Base-by-base conservation (phyloP, 768 basidiomycete species). In the Solioccasus polychromus region DNA sequence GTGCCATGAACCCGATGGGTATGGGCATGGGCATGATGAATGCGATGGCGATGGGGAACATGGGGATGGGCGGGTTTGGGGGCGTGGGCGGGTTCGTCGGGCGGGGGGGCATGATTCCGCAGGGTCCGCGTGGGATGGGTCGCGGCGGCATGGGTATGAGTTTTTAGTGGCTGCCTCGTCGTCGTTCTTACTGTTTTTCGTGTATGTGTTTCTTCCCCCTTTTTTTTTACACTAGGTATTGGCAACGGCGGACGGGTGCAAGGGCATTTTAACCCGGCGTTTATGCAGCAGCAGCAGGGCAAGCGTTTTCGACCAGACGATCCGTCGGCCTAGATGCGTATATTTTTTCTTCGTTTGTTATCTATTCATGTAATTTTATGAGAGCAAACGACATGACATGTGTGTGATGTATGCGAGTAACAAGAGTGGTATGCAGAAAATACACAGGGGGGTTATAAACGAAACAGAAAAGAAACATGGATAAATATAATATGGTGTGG, bases 221-320 rank as follows among this genome's bases (percentile, higher is more conserved):
- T n/a, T n/a, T n/a, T n/a, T n/a, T n/a, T n/a, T n/a, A n/a, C n/a
- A n/a, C n/a, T 62, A 74, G 72, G 71, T 63, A 75, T 75, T 38
- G 74, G 68, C 20, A 74, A 73, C 35, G 37, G 48, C 31, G 52
- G 43, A 43, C 41, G 42, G 64, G 46, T 67, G 52, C 74, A 74
- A 57, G 83, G 84, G 14, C 83, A 88, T 68, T 81, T 84, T 70
- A 87, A 87, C 61, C 84, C 85, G 3, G 81, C 83, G 18, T 88
- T 88, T 61, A 79, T 83, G 72, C 76, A 73, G 58, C 70, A 61
- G 9, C 66, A 70, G 45, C 72, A 71, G 24, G 71, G 77, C 52
- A 82, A 82, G 54, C 68, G 80, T 25, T 79, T 73, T 61, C 73
- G 80, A 47, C 63, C 68, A 40, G 80, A 82, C 44, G 79, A 79